These are phyloP conservation scores for Vitellaria paradoxa DNA, from an alignment of 179 eudicot genomes.

Conservation along the genomic window DNA sequence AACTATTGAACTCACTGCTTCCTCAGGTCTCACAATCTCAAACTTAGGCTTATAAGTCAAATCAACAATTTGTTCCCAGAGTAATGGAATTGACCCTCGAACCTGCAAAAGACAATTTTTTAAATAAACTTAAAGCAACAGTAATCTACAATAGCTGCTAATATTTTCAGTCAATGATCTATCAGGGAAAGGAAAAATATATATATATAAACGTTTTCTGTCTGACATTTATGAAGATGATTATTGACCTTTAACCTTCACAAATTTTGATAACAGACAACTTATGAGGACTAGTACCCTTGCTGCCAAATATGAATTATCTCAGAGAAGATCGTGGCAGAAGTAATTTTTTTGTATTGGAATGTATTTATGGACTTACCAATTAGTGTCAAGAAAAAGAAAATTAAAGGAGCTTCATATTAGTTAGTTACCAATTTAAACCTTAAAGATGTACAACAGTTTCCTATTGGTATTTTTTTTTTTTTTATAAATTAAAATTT, in stretches of 20 bases:
- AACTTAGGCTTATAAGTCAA: conserved; percentile 94
- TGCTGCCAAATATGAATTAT: neutral
- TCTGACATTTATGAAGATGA: neutral
- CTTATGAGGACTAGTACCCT: neutral
- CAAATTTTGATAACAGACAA: conserved; percentile 6
- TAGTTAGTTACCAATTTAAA: neutral
- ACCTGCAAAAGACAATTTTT: conserved; percentile 48
- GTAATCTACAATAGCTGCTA: neutral
- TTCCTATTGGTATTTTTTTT: too few relatives aligned
- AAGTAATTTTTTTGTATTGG: neutral
- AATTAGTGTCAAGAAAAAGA: neutral
- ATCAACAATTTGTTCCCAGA: conserved; percentile 98
- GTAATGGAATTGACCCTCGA: conserved; percentile 94
- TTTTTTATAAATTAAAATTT: too few relatives aligned
- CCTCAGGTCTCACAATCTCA: conserved; percentile 72
- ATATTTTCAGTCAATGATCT: neutral
- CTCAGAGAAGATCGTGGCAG: neutral
- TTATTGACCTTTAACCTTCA: neutral
- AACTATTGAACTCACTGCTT: conserved; percentile 55
- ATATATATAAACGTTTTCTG: neutral
- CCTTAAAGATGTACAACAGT: neutral
- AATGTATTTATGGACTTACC: neutral
- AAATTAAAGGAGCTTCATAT: neutral
- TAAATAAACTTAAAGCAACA: conserved; percentile 6
- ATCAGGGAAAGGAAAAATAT: neutral